Evolutionary conservation across 177 flowering plant species (phyloP), one percentile per base, ranked within the genome.

Genomic region (Vitis hybrid): DNA sequence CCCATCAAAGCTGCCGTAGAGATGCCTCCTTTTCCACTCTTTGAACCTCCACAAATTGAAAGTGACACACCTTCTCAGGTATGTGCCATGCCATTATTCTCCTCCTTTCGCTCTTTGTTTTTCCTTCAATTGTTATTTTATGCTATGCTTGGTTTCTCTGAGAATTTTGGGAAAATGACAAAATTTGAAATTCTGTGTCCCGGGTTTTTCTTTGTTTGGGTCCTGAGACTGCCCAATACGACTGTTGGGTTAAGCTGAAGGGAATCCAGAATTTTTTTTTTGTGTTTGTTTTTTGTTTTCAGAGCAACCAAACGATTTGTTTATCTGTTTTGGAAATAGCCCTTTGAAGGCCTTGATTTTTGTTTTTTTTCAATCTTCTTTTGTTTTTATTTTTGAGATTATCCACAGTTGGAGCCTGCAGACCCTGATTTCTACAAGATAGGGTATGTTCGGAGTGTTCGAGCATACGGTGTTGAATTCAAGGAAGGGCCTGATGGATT

Each of bases 401-500:
- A 55, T 13, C 14, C 52, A 62, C 67, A 92, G 97, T 75, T 92
- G 86, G 97, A 90, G 72, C 85, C 86, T 18, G 93, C 89, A 56
- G 98, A 94, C 75, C 98, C 98, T 11, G 98, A 92, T 71, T 94
- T 94, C 76, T 94, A 92, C 73, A 94, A 79, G 85, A 94, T 94
- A 59, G 99, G 98, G 1, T 94, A 75, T 75, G 91, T 80, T 61
- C 77, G 94, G 54, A 86, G 90, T 71, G 78, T 92, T 83, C 77
- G 99, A 77, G 97, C 97, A 39, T 92, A 91, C 77, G 99, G 98
- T 31, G 71, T 94, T 69, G 93, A 94, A 59, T 92, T 94, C 66
- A 91, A 80, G 82, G 99, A 94, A 83, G 94, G 99, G 2, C 97
- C 97, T 9, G 83, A 90, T 79, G 99, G 99, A 15, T 94, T 85